Conservation (phyloP, 2,329 filamentous ascomycete species). For the Dryadomyces quercus-mongolicae region DNA sequence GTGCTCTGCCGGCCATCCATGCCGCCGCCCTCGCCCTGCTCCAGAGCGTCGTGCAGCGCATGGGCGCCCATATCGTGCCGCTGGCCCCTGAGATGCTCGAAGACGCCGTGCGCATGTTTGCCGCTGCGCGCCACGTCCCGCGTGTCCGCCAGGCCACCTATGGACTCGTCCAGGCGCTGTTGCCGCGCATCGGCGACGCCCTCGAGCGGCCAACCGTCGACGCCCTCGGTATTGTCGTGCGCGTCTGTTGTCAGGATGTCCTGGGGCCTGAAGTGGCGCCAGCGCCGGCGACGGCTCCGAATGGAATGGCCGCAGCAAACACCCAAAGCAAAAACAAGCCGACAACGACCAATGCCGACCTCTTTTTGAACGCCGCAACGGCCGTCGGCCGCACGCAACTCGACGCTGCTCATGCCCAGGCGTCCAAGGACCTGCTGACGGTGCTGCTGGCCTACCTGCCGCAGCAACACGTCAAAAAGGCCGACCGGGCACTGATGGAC, state of each 20-base stretch:
- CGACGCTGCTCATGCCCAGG: constrained; percentile 33
- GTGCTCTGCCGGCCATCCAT: constrained; percentile 62
- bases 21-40: constrained; percentile 55
- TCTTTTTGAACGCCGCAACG: constrained; percentile 44
- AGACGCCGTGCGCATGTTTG: constrained; percentile 60
- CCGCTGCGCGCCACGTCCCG: constrained; percentile 37
- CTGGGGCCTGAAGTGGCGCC: constrained; percentile 29
- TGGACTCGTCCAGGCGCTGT: constrained; percentile 39
- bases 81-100: constrained; percentile 55
- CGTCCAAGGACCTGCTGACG: constrained; percentile 52
- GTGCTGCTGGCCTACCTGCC: constrained; percentile 50
- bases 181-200: constrained; percentile 51
- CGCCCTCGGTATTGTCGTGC: constrained; percentile 49
- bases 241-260: constrained; percentile 63
- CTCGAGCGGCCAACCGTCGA: constrained; percentile 54
- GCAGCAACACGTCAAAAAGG: constrained; percentile 54
- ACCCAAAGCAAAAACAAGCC: constrained; percentile 23
- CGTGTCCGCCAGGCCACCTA: constrained; percentile 52
- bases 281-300: too few relatives aligned
- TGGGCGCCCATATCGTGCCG: constrained; percentile 45
- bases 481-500: constrained; percentile 64
- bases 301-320: too few relatives aligned
- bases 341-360: constrained; percentile 53
- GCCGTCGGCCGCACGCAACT: constrained; percentile 19
- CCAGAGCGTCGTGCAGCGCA: constrained; percentile 40